Base-by-base conservation (phyloP, 1,139 yeast species). In the Diutina neorugosa region DNA sequence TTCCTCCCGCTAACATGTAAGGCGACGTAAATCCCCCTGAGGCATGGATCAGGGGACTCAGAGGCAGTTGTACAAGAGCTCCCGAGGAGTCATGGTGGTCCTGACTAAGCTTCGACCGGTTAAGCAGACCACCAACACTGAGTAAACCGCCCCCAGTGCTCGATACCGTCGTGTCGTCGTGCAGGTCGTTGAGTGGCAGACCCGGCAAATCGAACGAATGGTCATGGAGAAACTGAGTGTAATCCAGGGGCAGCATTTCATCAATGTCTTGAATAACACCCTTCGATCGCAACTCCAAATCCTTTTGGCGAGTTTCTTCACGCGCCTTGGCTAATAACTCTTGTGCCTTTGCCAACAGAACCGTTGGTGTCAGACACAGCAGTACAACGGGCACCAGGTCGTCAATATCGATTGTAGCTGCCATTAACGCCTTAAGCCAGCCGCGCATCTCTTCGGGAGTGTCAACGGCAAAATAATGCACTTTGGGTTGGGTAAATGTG, bases 381-480 rank as follows among this genome's bases (percentile, higher is more conserved):
- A 96, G 86, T n/a, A 91, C 86, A 3, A 89, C 94, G 0, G 98
- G 98, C 14, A 87, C 89, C 1, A 88, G 70, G 56, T 93, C 97
- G 68, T 94, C 98, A 53, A 95, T 78, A 65, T 93, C 99, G 61
- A 93, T 94, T 0, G 98, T 93, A 0, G 98, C 96, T 56, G 93
- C 89, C 82, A 91, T 88, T 57, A 93, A 72, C 0, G 97, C 96
- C 55, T 91, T 87, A 80, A 91, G 83, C 99, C 99, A 93, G 1
- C 80, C 81, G 63, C 96, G 77, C 96, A 93, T 86, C 57, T 91
- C 98, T 52, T 89, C 96, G 55, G 77, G 81, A 1, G 89, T 78
- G 55, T 93, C 98, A 42, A 91, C 97, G 0, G 98, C 97, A 75
- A 93, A 94, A 66, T 85, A 93, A 63, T 93, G 98, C 3, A 91